Conservation (phyloP, 805 yeast genomes). For the Ogataea paradorogensis region DNA sequence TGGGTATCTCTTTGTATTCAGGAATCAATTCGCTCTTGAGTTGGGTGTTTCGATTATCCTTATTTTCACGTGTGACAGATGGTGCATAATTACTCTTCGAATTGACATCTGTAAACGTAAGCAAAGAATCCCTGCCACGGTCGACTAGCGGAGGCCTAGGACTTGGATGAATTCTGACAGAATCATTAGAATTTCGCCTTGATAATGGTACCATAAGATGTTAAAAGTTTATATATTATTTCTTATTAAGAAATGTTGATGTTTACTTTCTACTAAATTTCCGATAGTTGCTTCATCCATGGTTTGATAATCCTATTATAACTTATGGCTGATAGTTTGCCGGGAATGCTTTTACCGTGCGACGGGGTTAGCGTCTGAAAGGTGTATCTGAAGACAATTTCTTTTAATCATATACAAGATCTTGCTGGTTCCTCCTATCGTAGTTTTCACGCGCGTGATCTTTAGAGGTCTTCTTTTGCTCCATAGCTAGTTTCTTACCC, state of each 20-base stretch:
- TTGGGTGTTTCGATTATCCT: slow-evolving; percentile 10
- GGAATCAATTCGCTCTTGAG: slow-evolving; percentile 21
- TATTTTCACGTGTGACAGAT: slow-evolving; percentile 1
- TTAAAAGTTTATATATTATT: not conserved
- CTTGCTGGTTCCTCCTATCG: slow-evolving; percentile 15
- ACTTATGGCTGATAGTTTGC: no score
- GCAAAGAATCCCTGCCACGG: not conserved
- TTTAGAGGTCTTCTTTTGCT: slow-evolving; percentile 23
- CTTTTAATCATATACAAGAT: slow-evolving; percentile 22
- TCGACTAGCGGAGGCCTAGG: not conserved
- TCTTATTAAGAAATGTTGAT: not conserved
- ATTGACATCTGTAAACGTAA: not conserved
- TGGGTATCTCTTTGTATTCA: slow-evolving; percentile 10
- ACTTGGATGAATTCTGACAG: not conserved
- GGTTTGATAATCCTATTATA: no score
- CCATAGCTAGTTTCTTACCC: slow-evolving; percentile 26
- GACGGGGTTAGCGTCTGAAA: no score
- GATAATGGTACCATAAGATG: not conserved
- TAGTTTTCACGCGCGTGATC: slow-evolving; percentile 26
- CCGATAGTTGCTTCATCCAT: no score
- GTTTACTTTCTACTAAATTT: not conserved
- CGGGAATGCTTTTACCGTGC: no score
- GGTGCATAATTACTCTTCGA: slow-evolving; percentile 1
- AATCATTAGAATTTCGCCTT: slow-evolving; percentile 2
- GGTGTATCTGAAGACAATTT: not conserved